These are phyloP conservation scores for Rhytidiadelphus loreus DNA, from an alignment of 225 moss, liverwort and hornwort species.

Conservation along the genomic window DNA sequence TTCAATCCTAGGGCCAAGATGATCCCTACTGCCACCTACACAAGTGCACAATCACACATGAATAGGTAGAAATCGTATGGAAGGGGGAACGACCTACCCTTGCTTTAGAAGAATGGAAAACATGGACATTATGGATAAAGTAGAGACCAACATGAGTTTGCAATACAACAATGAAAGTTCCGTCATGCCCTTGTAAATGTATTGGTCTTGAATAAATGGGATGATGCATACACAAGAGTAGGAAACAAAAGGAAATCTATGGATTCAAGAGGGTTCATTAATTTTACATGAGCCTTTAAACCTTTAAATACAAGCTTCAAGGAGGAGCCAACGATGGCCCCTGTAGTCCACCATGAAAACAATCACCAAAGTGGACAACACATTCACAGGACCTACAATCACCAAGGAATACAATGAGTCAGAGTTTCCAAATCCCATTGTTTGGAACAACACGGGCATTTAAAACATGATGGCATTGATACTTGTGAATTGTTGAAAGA, in stretches of 20 bases:
- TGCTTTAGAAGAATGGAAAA: background rate
- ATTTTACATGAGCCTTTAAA: background rate
- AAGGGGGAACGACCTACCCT: background rate
- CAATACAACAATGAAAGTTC: background rate
- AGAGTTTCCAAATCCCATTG: background rate
- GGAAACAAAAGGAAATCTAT: background rate
- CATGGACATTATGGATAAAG: too few relatives aligned
- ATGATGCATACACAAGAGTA: background rate
- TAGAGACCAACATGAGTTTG: background rate
- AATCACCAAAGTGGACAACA: background rate
- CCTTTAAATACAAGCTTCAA: background rate
- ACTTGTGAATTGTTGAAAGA: background rate
- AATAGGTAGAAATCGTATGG: background rate
- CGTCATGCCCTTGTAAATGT: background rate
- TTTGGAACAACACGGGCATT: background rate
- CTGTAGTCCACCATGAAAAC: background rate
- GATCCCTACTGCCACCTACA: constrained; percentile 17
- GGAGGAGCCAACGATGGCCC: background rate
- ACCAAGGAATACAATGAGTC: background rate
- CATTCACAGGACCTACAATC: background rate
- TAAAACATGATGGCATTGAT: background rate
- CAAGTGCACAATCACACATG: background rate
- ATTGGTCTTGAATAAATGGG: background rate
- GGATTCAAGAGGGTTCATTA: background rate
- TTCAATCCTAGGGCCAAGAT: constrained; percentile 22